phyloP scores from a whole-genome alignment of 23 red algal species.

The Agarophyton chilense region DNA sequence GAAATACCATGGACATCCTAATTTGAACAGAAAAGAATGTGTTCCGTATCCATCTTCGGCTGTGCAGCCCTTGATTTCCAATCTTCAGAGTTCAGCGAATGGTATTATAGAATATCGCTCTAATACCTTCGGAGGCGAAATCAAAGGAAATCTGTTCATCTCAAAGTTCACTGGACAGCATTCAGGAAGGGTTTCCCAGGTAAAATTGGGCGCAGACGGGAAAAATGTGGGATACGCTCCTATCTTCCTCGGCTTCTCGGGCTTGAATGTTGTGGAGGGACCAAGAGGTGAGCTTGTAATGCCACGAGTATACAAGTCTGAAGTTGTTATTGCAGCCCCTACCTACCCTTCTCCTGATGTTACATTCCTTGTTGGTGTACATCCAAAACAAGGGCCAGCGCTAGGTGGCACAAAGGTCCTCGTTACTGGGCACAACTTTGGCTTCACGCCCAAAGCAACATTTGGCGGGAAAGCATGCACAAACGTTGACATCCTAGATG shows the following conservation, averaged over 20 bases:
- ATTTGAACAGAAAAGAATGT: conserved; percentile 70
- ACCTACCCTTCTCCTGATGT: conserved; percentile 44
- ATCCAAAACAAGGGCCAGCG: conserved; percentile 64
- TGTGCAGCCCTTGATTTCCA: conserved; percentile 47
- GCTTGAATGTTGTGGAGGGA: conserved; percentile 51
- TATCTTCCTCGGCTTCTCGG: conserved; percentile 55
- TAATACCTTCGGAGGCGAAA: conserved; percentile 67
- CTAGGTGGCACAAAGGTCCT: conserved; percentile 52
- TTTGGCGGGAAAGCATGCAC: conserved; percentile 65
- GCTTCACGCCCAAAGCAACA: conserved; percentile 41
- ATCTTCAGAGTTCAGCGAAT: conserved; percentile 59
- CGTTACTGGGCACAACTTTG: conserved; percentile 69
- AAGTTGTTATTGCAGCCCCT: conserved; percentile 28
- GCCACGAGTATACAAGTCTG: conserved; percentile 63
- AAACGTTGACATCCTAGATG: conserved; percentile 47
- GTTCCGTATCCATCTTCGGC: conserved; percentile 48
- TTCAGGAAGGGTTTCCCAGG: conserved; percentile 38
- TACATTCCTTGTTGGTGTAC: conserved; percentile 69
- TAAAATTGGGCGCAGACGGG: conserved; percentile 45
- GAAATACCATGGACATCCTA: conserved; percentile 73
- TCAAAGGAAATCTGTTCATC: conserved; percentile 68
- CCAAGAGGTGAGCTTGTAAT: conserved; percentile 62
- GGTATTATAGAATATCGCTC: conserved; percentile 68
- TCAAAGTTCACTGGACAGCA: conserved; percentile 65
- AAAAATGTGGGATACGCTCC: conserved; percentile 49